Base-by-base conservation (phyloP, 2,329 filamentous ascomycete genomes). In the Emmonsia crescens region DNA sequence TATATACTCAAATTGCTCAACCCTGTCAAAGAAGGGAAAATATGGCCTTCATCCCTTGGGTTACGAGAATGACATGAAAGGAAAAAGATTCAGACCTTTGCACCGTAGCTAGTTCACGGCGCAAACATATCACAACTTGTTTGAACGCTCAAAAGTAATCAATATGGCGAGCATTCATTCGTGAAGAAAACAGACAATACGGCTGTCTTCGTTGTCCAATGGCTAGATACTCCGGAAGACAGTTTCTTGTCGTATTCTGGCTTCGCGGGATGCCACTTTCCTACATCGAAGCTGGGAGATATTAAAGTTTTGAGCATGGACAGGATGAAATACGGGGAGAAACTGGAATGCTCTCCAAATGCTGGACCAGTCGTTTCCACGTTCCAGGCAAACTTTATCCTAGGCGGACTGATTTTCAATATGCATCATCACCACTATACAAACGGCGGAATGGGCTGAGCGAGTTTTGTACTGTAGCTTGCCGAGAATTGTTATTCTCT, bases 391-490 rank as follows among this genome's bases (percentile, higher is more conserved):
- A 58, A 58, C 19, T 58, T 46, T 9, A 46, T 58, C 36, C 54
- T 14, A 16, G 36, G 54, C 54, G 16, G 36, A 21, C 62, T 79
- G 1, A 70, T 79, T 9, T 72, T 79, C 59, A 74, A 72, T 40
- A 76, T 75, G 58, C 76, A 79, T 48, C 66, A 70, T 57, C 78
- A 79, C 52, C 77, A 80, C 61, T 79, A 75, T 56, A 64, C 72
- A 49, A 76, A 76, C 62, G 77, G 79, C 63, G 67, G n/a, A n/a
- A n/a, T 77, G 0, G 76, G 75, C 3, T 78, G 76, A 75, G 70
- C 71, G 0, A 68, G 69, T 5, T 71, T 75, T 24, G 65, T 68
- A 0, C 70, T 73, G 21, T 75, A 79, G 67, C 71, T 79, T 3
- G 76, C 76, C 6, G 77, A 79, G 49, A 78, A 78, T 61, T 79